Evolutionary conservation across 805 yeast genomes (phyloP).

Genomic region (Wickerhamomyces pijperi): DNA sequence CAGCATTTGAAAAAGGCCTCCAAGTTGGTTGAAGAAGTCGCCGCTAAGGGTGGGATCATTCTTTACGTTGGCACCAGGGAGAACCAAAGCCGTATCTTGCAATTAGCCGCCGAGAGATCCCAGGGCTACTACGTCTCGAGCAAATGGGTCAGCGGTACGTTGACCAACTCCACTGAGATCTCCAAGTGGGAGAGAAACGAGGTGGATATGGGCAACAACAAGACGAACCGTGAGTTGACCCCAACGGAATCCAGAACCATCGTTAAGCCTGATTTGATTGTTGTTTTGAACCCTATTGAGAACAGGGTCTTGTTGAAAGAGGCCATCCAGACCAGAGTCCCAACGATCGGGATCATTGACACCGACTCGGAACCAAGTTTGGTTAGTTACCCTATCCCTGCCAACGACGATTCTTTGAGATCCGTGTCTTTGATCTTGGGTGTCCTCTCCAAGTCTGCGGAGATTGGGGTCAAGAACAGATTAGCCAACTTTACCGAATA

Average conservation of each 20-base stretch:
- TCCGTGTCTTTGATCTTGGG: constrained; percentile 74
- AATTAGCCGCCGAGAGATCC: constrained; percentile 67
- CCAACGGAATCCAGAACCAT: constrained; percentile 38
- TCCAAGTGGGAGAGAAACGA: constrained; percentile 57
- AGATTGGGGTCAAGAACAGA: constrained; percentile 47
- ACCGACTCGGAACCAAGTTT: constrained; percentile 86
- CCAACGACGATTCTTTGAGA: constrained; percentile 86
- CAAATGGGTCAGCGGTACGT: constrained; percentile 92
- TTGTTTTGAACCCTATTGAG: constrained; percentile 79
- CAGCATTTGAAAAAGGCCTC: constrained; percentile 68
- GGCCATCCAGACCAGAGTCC: constrained; percentile 72
- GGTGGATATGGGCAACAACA: constrained; percentile 61
- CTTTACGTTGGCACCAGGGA: constrained; percentile 76
- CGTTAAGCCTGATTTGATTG: constrained; percentile 81
- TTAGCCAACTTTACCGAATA: constrained; percentile 7
- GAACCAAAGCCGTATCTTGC: constrained; percentile 65
- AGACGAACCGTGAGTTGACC: constrained; percentile 48
- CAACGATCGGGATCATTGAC: constrained; percentile 89
- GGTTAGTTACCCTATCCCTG: constrained; percentile 92
- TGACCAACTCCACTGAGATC: constrained; percentile 73
- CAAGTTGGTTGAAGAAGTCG: constrained; percentile 74
- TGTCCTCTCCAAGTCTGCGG: constrained; percentile 76
- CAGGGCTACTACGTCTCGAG: constrained; percentile 73
- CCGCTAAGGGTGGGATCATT: constrained; percentile 75
- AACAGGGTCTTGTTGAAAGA: constrained; percentile 72